Evolutionary conservation across 257 asterid genomes (phyloP), one percentile per base, ranked within the genome.

Genomic region (Primulina huaijiensis): DNA sequence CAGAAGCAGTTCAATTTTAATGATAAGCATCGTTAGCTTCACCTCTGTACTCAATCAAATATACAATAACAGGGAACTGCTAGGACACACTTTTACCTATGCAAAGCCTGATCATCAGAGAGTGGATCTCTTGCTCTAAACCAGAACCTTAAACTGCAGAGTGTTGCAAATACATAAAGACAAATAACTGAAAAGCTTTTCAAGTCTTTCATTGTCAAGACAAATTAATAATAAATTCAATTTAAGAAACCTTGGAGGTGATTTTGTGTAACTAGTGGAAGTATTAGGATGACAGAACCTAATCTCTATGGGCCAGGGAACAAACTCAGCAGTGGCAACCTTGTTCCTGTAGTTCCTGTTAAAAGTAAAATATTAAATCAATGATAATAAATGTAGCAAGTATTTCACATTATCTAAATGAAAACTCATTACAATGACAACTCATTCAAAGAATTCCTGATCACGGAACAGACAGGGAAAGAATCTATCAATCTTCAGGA

Each of bases 221-320:
- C 1, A 59, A 11, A 59, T 60, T 69, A 11, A 27, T 73, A 72
- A 23, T 67, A 71, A 75, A 78, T 62, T 34, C 23, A 31, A 16
- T 20, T 67, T 34, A 62, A 56, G 74, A 65, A 77, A 93, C 99
- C 96, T 90, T 75, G 99, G 95, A 82, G 95, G 96, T 71, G 96
- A 79, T 81, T 74, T 90, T 69, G 90, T 87, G 73, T 79, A 83
- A 69, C 69, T 90, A 53, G 99, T 87, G 64, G 70, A 68, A 64
- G 80, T 89, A 85, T 78, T 83, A 72, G 94, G 89, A 75, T 82
- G 85, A 60, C 97, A 90, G 73, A 89, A 93, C 74, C 96, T 86
- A 75, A 93, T 81, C 77, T 93, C 99, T 56, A 90, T 74, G 68
- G 97, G 99, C 99, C 99, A 93, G 70, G 95, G 95, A 57, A 84